Conservation (phyloP, 129 eudicot species). For the Flaveria robusta region DNA sequence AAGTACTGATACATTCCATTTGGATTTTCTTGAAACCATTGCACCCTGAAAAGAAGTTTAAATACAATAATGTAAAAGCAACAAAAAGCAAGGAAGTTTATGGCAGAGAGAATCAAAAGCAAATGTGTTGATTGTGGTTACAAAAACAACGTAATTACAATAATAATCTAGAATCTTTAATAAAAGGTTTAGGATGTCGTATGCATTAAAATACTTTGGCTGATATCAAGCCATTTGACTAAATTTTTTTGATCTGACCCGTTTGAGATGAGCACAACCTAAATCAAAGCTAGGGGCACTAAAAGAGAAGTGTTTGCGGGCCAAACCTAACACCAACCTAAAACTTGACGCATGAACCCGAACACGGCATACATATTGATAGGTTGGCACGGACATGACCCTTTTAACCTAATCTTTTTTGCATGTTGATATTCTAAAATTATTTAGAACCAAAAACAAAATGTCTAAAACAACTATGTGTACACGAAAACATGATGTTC, state of each 20-base stretch:
- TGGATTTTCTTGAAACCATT: constrained; percentile 61
- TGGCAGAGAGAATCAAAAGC: no score
- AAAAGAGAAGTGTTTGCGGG: no score
- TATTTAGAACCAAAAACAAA: not conserved
- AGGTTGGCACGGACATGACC: not conserved
- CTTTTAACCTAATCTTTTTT: not conserved
- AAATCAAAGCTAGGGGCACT: not conserved
- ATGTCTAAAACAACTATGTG: not conserved
- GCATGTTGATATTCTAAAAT: not conserved
- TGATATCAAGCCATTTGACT: not conserved
- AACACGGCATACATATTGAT: no score
- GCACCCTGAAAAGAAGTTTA: constrained; percentile 47
- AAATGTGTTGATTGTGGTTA: not conserved
- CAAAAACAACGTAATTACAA: not conserved
- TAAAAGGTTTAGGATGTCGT: not conserved
- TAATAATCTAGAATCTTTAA: not conserved
- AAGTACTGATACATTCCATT: constrained; percentile 86
- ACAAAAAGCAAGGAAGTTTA: not conserved
- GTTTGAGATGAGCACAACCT: not conserved
- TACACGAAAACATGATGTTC: not conserved
- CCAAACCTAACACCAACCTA: no score
- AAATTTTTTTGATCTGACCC: not conserved
- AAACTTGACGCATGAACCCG: no score
- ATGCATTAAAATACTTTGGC: not conserved
- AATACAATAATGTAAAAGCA: constrained; percentile 14